A percentile compares a stretch with the other conserved stretches of the same genome.
These are phyloP conservation scores for Magnaporthiopsis incrustans DNA, from an alignment of 2,329 filamentous ascomycete species.

Conservation along the genomic window DNA sequence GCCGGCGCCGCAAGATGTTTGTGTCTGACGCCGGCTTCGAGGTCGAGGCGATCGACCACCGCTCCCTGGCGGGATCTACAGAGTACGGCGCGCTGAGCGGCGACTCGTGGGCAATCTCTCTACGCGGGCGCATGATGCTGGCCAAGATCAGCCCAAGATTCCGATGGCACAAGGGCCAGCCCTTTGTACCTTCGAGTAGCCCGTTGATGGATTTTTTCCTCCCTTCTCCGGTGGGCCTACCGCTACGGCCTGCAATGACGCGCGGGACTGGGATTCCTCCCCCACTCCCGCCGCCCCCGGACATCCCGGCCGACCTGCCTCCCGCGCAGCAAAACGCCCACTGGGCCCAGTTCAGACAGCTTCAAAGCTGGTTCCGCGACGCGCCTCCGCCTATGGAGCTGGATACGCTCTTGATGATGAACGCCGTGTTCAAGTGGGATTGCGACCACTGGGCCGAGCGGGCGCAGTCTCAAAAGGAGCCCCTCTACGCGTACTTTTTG, in stretches of 20 bases:
- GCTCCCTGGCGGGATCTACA: neutral
- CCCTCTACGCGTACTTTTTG: constrained; percentile 7
- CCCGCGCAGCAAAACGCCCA: neutral
- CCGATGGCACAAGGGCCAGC: neutral
- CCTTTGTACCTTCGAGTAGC: constrained; percentile 4
- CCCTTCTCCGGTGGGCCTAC: neutral
- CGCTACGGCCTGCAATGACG: neutral
- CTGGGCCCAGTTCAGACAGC: neutral
- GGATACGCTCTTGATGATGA: neutral
- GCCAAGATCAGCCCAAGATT: constrained; percentile 7
- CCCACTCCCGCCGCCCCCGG: neutral
- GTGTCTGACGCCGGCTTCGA: neutral
- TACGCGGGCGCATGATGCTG: constrained; percentile 3
- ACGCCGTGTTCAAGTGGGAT: constrained; percentile 7
- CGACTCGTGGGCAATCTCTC: neutral
- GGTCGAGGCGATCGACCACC: neutral
- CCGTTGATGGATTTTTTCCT: constrained; percentile 5
- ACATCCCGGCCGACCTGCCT: neutral
- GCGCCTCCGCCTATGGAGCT: neutral
- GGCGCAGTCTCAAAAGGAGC: neutral
- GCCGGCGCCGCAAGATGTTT: neutral
- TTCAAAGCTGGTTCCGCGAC: neutral
- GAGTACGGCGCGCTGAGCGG: neutral
- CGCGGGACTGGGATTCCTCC: neutral
- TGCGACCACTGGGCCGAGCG: constrained; percentile 6